Base-by-base conservation (phyloP, 1,139 yeast genomes). In the Yamadazyma dendronema region DNA sequence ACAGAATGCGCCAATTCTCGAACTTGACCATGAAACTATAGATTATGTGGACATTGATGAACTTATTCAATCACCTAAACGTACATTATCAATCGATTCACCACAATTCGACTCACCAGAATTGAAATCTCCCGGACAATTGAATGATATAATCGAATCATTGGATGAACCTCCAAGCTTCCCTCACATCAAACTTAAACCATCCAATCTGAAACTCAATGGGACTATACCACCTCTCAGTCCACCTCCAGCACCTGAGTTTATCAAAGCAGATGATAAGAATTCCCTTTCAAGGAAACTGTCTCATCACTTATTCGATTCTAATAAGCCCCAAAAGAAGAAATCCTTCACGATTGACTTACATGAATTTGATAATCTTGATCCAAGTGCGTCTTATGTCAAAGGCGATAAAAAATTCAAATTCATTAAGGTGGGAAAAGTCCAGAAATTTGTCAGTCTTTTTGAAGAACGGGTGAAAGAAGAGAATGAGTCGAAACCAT, bases 391-490 rank as follows among this genome's bases (percentile, higher is more conserved):
- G 8, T 53, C 61, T 3, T 70, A 59, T 44, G 68, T 71, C 37
- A 68, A 67, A 48, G 61, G 63, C 31, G 67, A 70, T 48, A 68
- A 66, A 46, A 70, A 70, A 47, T 71, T 69, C 55, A 68, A 67
- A 47, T 70, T 64, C 43, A 71, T 71, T 41, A 70, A 68, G 48
- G 72, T 71, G 12, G 77, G 77, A 2, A 71, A 71, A 46, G 77
- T 71, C 15, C 76, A 71, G 44, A 70, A 70, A 50, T 70, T 67
- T 48, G 77, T 71, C 16, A 58, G 61, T 48, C 56, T 70, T 47
- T 71, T 71, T 45, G 77, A 71, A 49, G 75, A 71, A 38, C 56
- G 64, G 40, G 53, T 51, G 33, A 48, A 48, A n/a, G 56, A 50
- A 32, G 55, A 48, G 35, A 33, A 34, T 17, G 43, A 38, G 16